Evolutionary conservation across 352 stramenopile genomes (phyloP).

Genomic region (Pseudoperonospora humuli): DNA sequence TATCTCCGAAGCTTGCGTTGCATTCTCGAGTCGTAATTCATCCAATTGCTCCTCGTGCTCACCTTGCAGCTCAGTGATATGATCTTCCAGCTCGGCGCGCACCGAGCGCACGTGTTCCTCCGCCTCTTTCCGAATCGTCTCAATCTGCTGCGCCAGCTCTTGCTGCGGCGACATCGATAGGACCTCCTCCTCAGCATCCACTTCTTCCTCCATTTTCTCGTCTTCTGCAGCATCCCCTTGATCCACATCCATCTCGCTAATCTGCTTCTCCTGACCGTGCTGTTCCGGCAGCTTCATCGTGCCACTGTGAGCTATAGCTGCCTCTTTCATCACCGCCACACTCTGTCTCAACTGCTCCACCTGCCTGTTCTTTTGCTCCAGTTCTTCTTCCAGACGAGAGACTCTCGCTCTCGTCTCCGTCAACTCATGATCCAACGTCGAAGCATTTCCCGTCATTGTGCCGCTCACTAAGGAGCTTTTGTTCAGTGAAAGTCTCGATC

Average conservation of each 20-base stretch:
- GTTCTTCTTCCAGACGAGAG: conserved; percentile 51
- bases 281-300: conserved; percentile 27
- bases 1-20: conserved; percentile 47
- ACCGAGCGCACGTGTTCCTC: conserved; percentile 54
- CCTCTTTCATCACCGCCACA: conserved; percentile 41
- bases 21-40: conserved; percentile 50
- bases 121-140: conserved; percentile 42
- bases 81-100: conserved; percentile 55
- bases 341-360: conserved; percentile 67
- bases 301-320: conserved; percentile 15
- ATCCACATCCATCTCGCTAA: conserved; percentile 6
- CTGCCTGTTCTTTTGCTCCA: conserved; percentile 61
- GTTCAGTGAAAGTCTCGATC: conserved; percentile 28
- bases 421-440: conserved; percentile 35
- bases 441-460: not conserved
- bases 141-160: conserved; percentile 42
- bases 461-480: conserved; percentile 7
- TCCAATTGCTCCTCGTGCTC: conserved; percentile 52
- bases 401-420: conserved; percentile 41
- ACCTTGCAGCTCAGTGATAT: conserved; percentile 41
- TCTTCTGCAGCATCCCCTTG: conserved; percentile 17
- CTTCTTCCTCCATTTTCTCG: conserved; percentile 21
- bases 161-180: conserved; percentile 22
- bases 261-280: conserved; percentile 11
- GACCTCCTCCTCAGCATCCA: conserved; percentile 28